Conservation (phyloP, 768 basidiomycete genomes). For the Clathrus columnatus region DNA sequence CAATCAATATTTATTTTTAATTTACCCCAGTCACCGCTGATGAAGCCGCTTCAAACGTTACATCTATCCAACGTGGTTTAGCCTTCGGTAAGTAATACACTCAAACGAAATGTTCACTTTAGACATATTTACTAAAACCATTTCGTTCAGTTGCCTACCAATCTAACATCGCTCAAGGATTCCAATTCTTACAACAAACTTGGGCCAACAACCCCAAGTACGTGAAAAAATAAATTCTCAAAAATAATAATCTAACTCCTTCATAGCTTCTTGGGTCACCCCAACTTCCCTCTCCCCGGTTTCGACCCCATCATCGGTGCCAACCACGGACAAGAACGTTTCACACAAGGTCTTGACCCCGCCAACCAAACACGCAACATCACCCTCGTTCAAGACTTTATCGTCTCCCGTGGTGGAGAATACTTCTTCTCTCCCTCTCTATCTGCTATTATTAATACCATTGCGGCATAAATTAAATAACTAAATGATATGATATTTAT, state of each 20-base stretch:
- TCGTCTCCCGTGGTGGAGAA: slow-evolving; percentile 41
- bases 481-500: not conserved
- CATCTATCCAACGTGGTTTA: slow-evolving; percentile 38
- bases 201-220: slow-evolving; percentile 11
- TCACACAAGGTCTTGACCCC: slow-evolving; percentile 1
- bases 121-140: too few relatives aligned
- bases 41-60: slow-evolving; percentile 30
- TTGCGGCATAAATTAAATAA: not conserved
- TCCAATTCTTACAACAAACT: slow-evolving; percentile 24
- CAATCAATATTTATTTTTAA: not conserved
- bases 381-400: slow-evolving; percentile 23
- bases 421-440: slow-evolving; percentile 47
- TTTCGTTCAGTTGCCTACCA: slow-evolving; percentile 23
- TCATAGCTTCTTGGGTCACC: slow-evolving; percentile 24
- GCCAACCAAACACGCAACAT: not conserved
- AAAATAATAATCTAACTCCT: slow-evolving; percentile 19
- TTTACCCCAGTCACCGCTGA: slow-evolving; percentile 24
- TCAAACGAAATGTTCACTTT: not conserved
- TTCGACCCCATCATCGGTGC: slow-evolving; percentile 41
- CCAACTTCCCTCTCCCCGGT: slow-evolving; percentile 23
- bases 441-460: slow-evolving; percentile 24
- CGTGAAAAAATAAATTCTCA: not conserved
- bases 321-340: not conserved
- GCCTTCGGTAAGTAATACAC: slow-evolving; percentile 28
- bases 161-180: slow-evolving; percentile 23